Base-by-base conservation (phyloP, 2,329 filamentous ascomycete species). In the Ramichloridium luteum region DNA sequence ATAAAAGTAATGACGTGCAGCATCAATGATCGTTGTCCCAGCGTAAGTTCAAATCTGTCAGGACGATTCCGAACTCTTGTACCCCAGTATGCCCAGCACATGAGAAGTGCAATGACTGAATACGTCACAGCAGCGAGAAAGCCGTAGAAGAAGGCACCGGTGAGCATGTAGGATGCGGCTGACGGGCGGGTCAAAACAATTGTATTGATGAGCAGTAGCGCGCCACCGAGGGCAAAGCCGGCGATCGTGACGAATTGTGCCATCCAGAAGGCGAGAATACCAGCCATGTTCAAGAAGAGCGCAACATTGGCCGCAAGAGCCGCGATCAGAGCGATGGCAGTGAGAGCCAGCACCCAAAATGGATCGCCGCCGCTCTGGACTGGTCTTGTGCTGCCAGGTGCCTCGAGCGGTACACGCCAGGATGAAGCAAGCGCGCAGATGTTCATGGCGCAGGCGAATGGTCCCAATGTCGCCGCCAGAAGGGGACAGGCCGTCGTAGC, bases 181-280 rank as follows among this genome's bases (percentile, higher is more conserved):
- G 60, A 61, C 8, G 66, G 61, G n/a, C n/a, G n/a, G n/a, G n/a
- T n/a, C 26, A 57, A 29, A 4, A 64, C 59, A 11, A 58, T 51
- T 3, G 72, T 60, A 6, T 73, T 59, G 3, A 57, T 60, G 16
- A 74, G 65, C 16, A 76, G 57, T 2, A 75, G 56, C 4, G 67
- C 38, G 0, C 68, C 68, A 9, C 70, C 60, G 3, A 70, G 43
- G 28, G 68, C 64, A 55, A 69, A 75, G n/a, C 70, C 70, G n/a
- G 64, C 44, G 18, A 75, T 71, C 1, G 70, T 74, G 26, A 74
- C 67, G 1, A 71, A 67, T 43, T 74, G 71, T 1, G 70, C 69
- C 15, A 72, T 55, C 4, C 57, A 54, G 46, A 75, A 75, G 0
- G 58, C 55, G 6, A 75, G 45, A 9, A 68, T 59, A 14, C 62